Conservation (phyloP, 129 eudicot species). For the Pittosporum tobira region DNA sequence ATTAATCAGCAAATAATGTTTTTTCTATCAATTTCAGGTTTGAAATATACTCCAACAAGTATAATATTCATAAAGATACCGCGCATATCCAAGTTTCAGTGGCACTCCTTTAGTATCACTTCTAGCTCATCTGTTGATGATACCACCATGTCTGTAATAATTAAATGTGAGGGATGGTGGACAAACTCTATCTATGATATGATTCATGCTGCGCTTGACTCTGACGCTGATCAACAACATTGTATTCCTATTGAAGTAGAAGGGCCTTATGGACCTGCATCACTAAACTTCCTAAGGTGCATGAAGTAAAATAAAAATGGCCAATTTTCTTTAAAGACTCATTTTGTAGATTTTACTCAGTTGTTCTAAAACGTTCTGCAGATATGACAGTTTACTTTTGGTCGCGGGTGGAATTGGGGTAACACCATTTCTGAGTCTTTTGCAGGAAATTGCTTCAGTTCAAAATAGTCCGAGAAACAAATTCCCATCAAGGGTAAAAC, state of each 20-base stretch:
- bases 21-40: conserved; percentile 32
- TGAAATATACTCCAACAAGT: conserved; percentile 77
- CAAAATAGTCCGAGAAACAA: conserved; percentile 12
- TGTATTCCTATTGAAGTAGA: conserved; percentile 59
- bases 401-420: conserved; percentile 90
- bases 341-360: conserved; percentile 2
- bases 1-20: not conserved
- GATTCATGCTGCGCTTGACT: conserved; percentile 23
- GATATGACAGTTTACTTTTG: conserved; percentile 68
- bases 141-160: conserved; percentile 55
- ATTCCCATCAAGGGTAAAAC: conserved; percentile 51
- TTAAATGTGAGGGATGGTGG: conserved; percentile 83
- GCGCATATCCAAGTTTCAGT: conserved; percentile 62
- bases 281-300: conserved; percentile 58
- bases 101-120: conserved; percentile 84
- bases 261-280: conserved; percentile 91
- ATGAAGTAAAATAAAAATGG: not conserved
- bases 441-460: conserved; percentile 51
- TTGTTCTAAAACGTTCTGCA: conserved; percentile 23
- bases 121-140: conserved; percentile 72
- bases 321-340: too few species aligned
- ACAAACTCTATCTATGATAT: conserved; percentile 53
- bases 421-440: conserved; percentile 75
- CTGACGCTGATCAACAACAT: conserved; percentile 28
- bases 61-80: conserved; percentile 71